phyloP scores from a whole-genome alignment of 805 yeast genomes.

The Ogataea pilisensis region DNA sequence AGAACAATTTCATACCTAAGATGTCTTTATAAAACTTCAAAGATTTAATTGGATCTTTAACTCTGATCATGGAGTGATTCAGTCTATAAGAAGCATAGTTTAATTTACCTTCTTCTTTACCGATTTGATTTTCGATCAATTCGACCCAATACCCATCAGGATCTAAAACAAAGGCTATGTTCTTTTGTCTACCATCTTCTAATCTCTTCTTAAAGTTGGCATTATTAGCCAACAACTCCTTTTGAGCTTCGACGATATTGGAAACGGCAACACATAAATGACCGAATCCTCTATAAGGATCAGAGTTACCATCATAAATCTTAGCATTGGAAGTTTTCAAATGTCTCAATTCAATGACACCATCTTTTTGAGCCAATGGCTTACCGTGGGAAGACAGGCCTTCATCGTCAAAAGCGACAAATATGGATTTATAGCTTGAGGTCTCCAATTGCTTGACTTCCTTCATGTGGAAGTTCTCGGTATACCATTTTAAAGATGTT shows the following conservation, averaged over 20 bases:
- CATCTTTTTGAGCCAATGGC: slow-evolving; percentile 43
- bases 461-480: slow-evolving; percentile 68
- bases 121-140: slow-evolving; percentile 56
- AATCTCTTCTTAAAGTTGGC: slow-evolving; percentile 80
- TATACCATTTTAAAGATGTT: slow-evolving; percentile 68
- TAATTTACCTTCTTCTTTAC: slow-evolving; percentile 38
- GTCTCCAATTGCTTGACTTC: slow-evolving; percentile 48
- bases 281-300: slow-evolving; percentile 88
- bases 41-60: slow-evolving; percentile 76
- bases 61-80: slow-evolving; percentile 91
- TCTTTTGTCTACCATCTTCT: slow-evolving; percentile 85
- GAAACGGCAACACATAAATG: slow-evolving; percentile 88
- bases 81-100: slow-evolving; percentile 44
- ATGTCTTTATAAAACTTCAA: slow-evolving; percentile 73
- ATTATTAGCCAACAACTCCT: slow-evolving; percentile 50
- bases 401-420: slow-evolving; percentile 54
- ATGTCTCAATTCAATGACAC: slow-evolving; percentile 77
- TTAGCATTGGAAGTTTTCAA: slow-evolving; percentile 62
- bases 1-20: slow-evolving; percentile 74
- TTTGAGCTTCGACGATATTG: slow-evolving; percentile 62
- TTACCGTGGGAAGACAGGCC: slow-evolving; percentile 35
- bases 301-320: slow-evolving; percentile 78
- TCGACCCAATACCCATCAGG: slow-evolving; percentile 98
- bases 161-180: slow-evolving; percentile 92
- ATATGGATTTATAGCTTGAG: slow-evolving; percentile 63